These are phyloP conservation scores for Quercus alba DNA, from an alignment of 306 rosid species.

Conservation along the genomic window DNA sequence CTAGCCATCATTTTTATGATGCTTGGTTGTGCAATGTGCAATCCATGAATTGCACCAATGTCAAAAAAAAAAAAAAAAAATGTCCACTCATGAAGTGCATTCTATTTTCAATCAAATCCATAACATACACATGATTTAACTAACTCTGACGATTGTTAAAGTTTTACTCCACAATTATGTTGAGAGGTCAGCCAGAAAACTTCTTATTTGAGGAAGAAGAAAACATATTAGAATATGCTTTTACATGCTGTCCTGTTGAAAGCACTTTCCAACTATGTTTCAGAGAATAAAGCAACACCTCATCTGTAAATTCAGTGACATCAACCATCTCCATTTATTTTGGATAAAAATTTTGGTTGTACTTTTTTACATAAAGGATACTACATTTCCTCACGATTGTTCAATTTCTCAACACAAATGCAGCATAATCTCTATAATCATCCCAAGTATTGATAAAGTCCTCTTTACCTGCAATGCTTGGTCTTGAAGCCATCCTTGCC, in stretches of 20 bases:
- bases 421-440: constrained; percentile 19
- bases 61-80: not conserved
- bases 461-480: constrained; percentile 15
- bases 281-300: not conserved
- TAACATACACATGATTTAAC: not conserved
- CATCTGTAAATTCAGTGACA: not conserved
- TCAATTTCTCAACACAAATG: constrained; percentile 12
- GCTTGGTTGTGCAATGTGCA: constrained; percentile 7
- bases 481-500: not conserved
- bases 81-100: not conserved
- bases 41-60: not conserved
- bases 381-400: not conserved
- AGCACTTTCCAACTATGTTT: not conserved
- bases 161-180: not conserved
- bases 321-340: not conserved
- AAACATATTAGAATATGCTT: not conserved
- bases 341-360: not conserved
- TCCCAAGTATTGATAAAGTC: not conserved
- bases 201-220: not conserved
- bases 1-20: not conserved
- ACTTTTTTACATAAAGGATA: not conserved
- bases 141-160: not conserved
- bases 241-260: not conserved
- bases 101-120: not conserved
- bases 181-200: not conserved